Conservation (phyloP, 768 basidiomycete species). For the Mycena pura region DNA sequence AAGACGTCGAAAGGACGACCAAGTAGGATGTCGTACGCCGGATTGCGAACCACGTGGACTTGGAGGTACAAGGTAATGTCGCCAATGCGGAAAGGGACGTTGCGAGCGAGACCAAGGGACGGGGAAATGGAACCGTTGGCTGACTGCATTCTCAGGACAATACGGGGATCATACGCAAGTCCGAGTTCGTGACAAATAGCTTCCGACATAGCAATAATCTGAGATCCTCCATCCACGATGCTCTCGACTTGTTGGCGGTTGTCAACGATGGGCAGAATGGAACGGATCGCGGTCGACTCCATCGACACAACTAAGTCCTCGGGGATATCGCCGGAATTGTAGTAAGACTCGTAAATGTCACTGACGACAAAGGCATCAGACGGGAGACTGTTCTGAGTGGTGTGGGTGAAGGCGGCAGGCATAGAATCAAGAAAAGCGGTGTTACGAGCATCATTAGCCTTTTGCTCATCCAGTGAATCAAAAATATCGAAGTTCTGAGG, state of each 20-base stretch:
- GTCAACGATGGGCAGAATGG: not conserved
- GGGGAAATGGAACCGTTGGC: not conserved
- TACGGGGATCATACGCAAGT: not conserved
- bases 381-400: not conserved
- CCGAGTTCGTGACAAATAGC: constrained; percentile 12
- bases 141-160: not conserved
- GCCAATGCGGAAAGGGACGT: constrained; percentile 2
- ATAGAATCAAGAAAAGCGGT: constrained; percentile 1
- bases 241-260: not conserved
- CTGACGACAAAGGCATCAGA: not conserved
- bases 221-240: constrained; percentile 31
- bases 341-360: not conserved
- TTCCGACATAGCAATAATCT: too few species aligned
- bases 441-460: not conserved
- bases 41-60: constrained; percentile 3
- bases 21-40: constrained; percentile 12
- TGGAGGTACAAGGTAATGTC: not conserved
- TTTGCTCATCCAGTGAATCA: not conserved
- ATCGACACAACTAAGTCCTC: not conserved
- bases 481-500: too few species aligned
- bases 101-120: too few species aligned
- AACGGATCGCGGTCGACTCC: not conserved
- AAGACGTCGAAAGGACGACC: constrained; percentile 15
- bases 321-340: not conserved
- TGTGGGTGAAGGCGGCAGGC: not conserved